Evolutionary conservation across 169 alveolate genomes (phyloP).

Genomic region (Toxoplasma gondii): DNA sequence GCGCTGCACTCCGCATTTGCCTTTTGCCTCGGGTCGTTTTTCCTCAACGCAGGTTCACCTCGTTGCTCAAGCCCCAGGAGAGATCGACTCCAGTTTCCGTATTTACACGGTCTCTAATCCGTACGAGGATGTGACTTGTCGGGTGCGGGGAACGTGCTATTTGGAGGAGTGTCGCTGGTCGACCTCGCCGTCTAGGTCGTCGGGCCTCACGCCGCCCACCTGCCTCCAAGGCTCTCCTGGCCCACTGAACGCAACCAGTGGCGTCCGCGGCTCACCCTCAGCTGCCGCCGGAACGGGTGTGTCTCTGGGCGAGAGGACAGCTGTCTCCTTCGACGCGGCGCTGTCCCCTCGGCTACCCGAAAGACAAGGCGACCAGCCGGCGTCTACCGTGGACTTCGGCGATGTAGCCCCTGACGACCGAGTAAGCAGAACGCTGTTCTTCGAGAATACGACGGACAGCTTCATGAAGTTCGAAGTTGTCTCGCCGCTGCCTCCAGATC

Average conservation of each 20-base stretch:
- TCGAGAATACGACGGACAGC: slow-evolving; percentile 56
- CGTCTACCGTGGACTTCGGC: slow-evolving; percentile 13
- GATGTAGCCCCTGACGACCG: slow-evolving; percentile 31
- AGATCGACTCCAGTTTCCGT: slow-evolving; percentile 58
- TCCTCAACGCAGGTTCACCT: background rate
- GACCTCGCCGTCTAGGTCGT: background rate
- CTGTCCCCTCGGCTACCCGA: background rate
- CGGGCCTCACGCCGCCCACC: background rate
- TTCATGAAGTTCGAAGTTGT: slow-evolving; percentile 67
- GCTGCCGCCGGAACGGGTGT: background rate
- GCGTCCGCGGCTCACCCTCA: background rate
- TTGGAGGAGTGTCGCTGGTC: slow-evolving; percentile 32
- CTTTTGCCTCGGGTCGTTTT: background rate
- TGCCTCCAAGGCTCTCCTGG: background rate
- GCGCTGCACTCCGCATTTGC: too few species aligned
- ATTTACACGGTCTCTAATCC: slow-evolving; percentile 71
- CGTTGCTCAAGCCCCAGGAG: slow-evolving; percentile 51
- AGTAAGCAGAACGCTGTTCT: background rate
- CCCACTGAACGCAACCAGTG: background rate
- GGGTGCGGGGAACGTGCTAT: slow-evolving; percentile 26
- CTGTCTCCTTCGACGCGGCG: background rate
- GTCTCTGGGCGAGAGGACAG: background rate
- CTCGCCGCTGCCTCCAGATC: slow-evolving; percentile 54
- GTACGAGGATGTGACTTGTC: slow-evolving; percentile 67
- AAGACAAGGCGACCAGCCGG: background rate